Evolutionary conservation across 768 basidiomycete species (phyloP).

Genomic region (Amyloporia xantha): DNA sequence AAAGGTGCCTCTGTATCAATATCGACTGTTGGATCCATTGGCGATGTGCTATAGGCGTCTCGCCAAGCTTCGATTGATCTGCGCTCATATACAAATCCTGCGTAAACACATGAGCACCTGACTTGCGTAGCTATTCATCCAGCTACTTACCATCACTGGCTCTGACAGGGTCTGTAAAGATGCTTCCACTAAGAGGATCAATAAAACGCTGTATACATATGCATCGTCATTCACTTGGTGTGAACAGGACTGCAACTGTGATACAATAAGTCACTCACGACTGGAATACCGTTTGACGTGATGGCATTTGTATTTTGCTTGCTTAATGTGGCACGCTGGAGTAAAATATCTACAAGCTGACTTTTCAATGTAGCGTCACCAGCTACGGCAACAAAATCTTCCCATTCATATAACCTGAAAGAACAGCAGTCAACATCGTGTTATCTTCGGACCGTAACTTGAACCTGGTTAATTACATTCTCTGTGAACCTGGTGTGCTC

Average conservation of each 20-base stretch:
- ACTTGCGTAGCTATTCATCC: not conserved
- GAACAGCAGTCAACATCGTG: too few species aligned
- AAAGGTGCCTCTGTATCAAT: not conserved
- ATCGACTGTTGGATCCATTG: not conserved
- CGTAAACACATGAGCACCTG: not conserved
- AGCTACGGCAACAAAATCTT: not conserved
- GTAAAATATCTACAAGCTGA: not conserved
- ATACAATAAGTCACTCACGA: too few species aligned
- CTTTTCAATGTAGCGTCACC: not conserved
- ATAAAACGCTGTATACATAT: not conserved
- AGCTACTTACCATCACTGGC: conserved; percentile 1
- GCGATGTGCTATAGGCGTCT: not conserved
- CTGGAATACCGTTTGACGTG: not conserved
- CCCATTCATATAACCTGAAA: not conserved
- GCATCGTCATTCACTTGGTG: too few species aligned
- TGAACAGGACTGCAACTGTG: too few species aligned
- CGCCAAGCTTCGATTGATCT: not conserved
- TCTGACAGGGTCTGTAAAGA: conserved; percentile 1
- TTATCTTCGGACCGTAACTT: too few species aligned
- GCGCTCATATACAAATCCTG: conserved; percentile 2
- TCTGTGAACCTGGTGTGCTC: too few species aligned
- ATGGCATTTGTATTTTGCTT: not conserved
- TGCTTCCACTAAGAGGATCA: conserved; percentile 1
- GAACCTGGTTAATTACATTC: too few species aligned
- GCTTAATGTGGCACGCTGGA: not conserved